Conservation (phyloP, 805 yeast species). For the Cyberlindnera mrakii region DNA sequence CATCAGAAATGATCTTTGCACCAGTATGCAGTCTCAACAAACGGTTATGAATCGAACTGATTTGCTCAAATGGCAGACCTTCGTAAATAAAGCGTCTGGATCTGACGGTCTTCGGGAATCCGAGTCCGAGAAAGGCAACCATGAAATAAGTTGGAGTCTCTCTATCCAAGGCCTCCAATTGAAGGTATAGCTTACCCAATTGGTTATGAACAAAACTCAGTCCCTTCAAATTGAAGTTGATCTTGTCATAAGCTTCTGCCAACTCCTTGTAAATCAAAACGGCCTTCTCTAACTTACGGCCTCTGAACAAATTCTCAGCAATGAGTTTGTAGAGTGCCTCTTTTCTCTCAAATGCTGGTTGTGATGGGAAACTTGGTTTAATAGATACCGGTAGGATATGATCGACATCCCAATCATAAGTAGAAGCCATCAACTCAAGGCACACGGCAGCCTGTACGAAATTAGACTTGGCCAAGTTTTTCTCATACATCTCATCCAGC, state of each 20-base stretch:
- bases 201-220: constrained; percentile 65
- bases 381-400: constrained; percentile 46
- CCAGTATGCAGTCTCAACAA: constrained; percentile 75
- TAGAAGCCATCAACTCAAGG: constrained; percentile 68
- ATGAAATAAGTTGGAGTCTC: constrained; percentile 72
- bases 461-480: constrained; percentile 52
- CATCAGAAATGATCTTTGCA: constrained; percentile 57
- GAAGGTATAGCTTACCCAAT: constrained; percentile 61
- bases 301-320: constrained; percentile 63
- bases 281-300: constrained; percentile 74
- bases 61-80: constrained; percentile 83
- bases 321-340: constrained; percentile 65
- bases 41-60: constrained; percentile 75
- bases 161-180: constrained; percentile 63
- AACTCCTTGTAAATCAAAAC: constrained; percentile 72
- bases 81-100: constrained; percentile 77
- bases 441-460: constrained; percentile 80
- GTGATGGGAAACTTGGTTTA: constrained; percentile 73
- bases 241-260: constrained; percentile 63
- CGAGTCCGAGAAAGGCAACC: constrained; percentile 75
- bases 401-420: constrained; percentile 68
- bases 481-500: constrained; percentile 66
- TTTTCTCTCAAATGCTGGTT: constrained; percentile 74
- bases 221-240: constrained; percentile 71
- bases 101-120: constrained; percentile 74